These are phyloP conservation scores for Exophiala lecanii-corni DNA, from an alignment of 2,329 filamentous ascomycete genomes.

Conservation along the genomic window DNA sequence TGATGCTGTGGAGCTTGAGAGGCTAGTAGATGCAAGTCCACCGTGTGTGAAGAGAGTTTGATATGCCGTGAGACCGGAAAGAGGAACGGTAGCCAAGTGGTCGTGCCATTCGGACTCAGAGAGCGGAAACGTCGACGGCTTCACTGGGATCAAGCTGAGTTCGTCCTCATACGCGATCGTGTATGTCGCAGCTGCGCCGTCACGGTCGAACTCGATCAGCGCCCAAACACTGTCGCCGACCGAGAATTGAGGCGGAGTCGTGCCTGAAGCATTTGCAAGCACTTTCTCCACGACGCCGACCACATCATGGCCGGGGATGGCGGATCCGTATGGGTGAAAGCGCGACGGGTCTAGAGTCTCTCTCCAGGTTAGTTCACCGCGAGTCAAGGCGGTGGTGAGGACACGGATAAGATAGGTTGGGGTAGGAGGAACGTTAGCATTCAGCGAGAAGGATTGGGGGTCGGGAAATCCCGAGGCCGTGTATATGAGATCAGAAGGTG, in stretches of 20 bases:
- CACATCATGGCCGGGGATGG: conserved; percentile 40
- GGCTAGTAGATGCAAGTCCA: conserved; percentile 24
- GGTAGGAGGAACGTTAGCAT: too few relatives aligned
- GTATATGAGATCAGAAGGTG: conserved; percentile 31
- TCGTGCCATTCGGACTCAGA: conserved; percentile 27
- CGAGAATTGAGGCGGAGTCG: conserved; percentile 35
- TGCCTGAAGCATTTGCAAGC: conserved; percentile 33
- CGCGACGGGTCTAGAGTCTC: conserved; percentile 26
- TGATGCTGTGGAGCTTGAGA: not conserved
- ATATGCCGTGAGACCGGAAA: conserved; percentile 39
- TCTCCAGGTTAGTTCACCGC: conserved; percentile 34
- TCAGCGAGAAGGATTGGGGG: conserved; percentile 26
- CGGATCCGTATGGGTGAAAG: conserved; percentile 29
- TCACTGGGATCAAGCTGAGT: conserved; percentile 21
- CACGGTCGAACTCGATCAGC: conserved; percentile 34
- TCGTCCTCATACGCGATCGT: conserved; percentile 36
- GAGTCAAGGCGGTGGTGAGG: conserved; percentile 35
- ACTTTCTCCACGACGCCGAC: conserved; percentile 33
- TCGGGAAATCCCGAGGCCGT: conserved; percentile 31
- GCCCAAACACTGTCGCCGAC: conserved; percentile 39
- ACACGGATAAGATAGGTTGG: conserved; percentile 40
- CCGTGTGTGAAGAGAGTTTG: conserved; percentile 38
- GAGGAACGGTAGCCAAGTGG: conserved; percentile 34
- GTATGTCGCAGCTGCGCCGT: conserved; percentile 41
- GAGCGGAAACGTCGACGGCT: conserved; percentile 32